Conservation (phyloP, 192 early-diverging fungal species). For the Podila epigama region DNA sequence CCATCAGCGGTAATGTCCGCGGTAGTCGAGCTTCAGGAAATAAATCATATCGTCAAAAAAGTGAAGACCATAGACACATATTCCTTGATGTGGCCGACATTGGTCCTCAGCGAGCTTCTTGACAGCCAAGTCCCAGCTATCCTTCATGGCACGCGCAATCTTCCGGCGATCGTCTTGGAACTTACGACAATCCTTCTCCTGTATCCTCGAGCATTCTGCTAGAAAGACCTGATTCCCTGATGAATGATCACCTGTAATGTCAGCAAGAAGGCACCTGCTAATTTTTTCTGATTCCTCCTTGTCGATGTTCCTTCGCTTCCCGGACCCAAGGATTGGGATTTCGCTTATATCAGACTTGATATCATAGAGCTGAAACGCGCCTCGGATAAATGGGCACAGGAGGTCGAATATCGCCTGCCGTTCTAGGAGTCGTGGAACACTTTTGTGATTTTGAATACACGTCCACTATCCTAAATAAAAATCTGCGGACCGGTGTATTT, state of each 20-base stretch:
- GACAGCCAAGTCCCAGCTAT: slow-evolving; percentile 21
- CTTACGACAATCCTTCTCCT: slow-evolving; percentile 16
- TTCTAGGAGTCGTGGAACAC: slow-evolving; percentile 6
- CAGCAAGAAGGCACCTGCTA: slow-evolving; percentile 6
- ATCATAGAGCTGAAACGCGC: slow-evolving; percentile 11
- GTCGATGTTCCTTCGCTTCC: slow-evolving; percentile 4
- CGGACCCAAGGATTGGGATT: slow-evolving; percentile 12
- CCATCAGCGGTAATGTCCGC: slow-evolving; percentile 13
- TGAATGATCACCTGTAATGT: slow-evolving; percentile 10
- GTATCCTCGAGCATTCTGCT: slow-evolving; percentile 13
- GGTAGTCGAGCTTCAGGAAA: slow-evolving; percentile 18
- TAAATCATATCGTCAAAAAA: slow-evolving; percentile 5
- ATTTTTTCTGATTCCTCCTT: slow-evolving; percentile 8
- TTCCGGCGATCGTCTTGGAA: slow-evolving; percentile 13
- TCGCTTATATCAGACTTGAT: slow-evolving; percentile 19
- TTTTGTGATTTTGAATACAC: slow-evolving; percentile 6
- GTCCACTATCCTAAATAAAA: slow-evolving; percentile 6
- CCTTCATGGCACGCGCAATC: slow-evolving; percentile 18
- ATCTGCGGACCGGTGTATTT: slow-evolving; percentile 11
- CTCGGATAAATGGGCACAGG: slow-evolving; percentile 17
- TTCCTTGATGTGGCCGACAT: slow-evolving; percentile 1
- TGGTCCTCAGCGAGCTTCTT: slow-evolving; percentile 6
- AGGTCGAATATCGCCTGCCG: slow-evolving; percentile 25
- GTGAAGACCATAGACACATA: slow-evolving; percentile 18
- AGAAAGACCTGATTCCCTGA: slow-evolving; percentile 8